Evolutionary conservation across 768 basidiomycete species (phyloP).

Genomic region (Serendipita indica): DNA sequence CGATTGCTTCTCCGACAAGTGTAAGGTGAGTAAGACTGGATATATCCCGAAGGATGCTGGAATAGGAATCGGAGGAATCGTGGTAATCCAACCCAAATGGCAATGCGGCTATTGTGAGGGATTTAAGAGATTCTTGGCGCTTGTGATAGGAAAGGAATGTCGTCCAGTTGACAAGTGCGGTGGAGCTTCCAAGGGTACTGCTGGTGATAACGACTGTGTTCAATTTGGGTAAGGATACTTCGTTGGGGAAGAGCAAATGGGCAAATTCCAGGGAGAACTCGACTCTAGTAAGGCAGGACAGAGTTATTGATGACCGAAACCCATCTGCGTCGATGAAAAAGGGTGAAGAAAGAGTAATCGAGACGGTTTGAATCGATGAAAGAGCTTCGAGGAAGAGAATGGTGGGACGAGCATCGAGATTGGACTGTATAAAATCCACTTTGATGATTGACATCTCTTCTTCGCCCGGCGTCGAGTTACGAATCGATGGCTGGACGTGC

Average conservation of each 20-base stretch:
- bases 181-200: too few relatives aligned
- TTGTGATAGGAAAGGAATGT: too few relatives aligned
- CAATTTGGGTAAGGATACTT: neutral
- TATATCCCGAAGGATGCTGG: too few relatives aligned
- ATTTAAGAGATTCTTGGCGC: too few relatives aligned
- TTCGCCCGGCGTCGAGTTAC: neutral
- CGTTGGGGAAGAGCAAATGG: neutral
- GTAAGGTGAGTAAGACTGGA: too few relatives aligned
- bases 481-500: neutral
- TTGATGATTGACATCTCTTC: neutral
- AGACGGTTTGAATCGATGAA: neutral
- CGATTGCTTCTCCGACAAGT: too few relatives aligned
- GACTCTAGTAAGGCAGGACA: neutral
- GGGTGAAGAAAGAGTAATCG: neutral
- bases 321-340: constrained; percentile 1
- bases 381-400: neutral
- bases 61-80: too few relatives aligned
- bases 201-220: too few relatives aligned
- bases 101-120: too few relatives aligned
- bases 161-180: too few relatives aligned
- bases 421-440: neutral
- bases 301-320: neutral
- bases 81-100: too few relatives aligned
- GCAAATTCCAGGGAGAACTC: neutral
- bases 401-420: neutral